A percentile compares a stretch with the other conserved stretches of the same genome.
phyloP scores from a whole-genome alignment of 2,329 filamentous ascomycete species.

The Fusarium coicis region DNA sequence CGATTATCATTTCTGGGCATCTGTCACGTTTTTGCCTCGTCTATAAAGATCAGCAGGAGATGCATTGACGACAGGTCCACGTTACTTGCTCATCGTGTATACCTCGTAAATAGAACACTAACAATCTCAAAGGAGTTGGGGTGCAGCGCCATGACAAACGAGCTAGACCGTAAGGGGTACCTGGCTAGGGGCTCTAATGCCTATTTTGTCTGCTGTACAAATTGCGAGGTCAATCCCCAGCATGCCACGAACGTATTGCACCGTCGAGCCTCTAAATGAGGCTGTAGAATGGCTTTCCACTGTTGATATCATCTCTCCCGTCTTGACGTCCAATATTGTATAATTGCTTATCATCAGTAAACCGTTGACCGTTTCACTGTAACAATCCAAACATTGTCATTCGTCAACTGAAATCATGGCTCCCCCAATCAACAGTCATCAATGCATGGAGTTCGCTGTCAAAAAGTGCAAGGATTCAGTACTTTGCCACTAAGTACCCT shows the following conservation, averaged over 20 bases:
- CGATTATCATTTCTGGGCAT: slow-evolving; percentile 23
- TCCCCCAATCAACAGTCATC: slow-evolving; percentile 4
- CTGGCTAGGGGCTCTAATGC: slow-evolving; percentile 1
- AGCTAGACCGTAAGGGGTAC: slow-evolving; percentile 13
- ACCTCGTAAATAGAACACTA: slow-evolving; percentile 26
- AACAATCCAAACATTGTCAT: background rate
- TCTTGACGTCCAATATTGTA: background rate
- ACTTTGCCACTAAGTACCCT: slow-evolving; percentile 26
- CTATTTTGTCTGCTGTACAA: background rate
- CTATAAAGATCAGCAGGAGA: slow-evolving; percentile 24
- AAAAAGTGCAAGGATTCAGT: slow-evolving; percentile 9
- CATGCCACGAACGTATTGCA: background rate
- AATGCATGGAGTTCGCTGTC: slow-evolving; percentile 1
- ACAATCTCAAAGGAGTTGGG: slow-evolving; percentile 25
- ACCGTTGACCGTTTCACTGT: background rate
- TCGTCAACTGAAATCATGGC: background rate
- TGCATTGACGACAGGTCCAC: slow-evolving; percentile 1
- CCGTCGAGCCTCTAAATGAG: background rate
- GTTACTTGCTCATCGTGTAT: slow-evolving; percentile 18
- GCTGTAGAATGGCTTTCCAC: background rate
- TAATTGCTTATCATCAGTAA: background rate
- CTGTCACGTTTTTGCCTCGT: slow-evolving; percentile 26
- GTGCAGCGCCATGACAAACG: slow-evolving; percentile 8
- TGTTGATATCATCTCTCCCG: background rate
- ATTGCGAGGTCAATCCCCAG: background rate